Conservation (phyloP, 2,329 filamentous ascomycete genomes). For the Claviceps arundinis region DNA sequence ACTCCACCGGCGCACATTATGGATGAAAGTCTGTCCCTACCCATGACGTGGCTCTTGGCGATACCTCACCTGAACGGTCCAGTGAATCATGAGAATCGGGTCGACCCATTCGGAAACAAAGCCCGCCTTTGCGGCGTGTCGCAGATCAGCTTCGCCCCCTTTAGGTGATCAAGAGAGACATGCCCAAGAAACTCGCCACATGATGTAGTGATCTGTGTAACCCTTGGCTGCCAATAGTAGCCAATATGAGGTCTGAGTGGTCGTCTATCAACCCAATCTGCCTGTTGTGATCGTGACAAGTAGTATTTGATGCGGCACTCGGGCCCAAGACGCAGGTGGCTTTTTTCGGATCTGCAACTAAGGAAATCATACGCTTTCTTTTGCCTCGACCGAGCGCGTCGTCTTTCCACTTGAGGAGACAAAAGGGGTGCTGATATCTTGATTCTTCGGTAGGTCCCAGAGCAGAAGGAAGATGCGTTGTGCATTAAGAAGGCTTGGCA, state of each 20-base stretch:
- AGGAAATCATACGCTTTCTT: background rate
- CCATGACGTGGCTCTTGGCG: background rate
- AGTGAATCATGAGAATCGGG: background rate
- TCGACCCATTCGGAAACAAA: background rate
- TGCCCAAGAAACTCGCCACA: conserved; percentile 2
- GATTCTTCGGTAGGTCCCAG: background rate
- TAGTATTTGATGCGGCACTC: background rate
- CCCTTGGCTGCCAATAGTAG: conserved; percentile 4
- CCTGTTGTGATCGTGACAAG: conserved; percentile 1
- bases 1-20: background rate
- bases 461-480: background rate
- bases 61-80: background rate
- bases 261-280: background rate
- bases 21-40: background rate
- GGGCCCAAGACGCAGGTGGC: background rate
- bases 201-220: conserved; percentile 9
- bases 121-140: background rate
- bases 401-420: background rate
- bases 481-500: background rate
- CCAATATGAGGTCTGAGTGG: background rate
- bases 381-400: background rate
- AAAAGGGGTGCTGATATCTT: background rate
- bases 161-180: background rate
- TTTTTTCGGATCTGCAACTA: background rate
- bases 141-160: conserved; percentile 2